phyloP scores from a whole-genome alignment of 2,329 filamentous ascomycete species.

The Berkeleyomyces rouxiae region DNA sequence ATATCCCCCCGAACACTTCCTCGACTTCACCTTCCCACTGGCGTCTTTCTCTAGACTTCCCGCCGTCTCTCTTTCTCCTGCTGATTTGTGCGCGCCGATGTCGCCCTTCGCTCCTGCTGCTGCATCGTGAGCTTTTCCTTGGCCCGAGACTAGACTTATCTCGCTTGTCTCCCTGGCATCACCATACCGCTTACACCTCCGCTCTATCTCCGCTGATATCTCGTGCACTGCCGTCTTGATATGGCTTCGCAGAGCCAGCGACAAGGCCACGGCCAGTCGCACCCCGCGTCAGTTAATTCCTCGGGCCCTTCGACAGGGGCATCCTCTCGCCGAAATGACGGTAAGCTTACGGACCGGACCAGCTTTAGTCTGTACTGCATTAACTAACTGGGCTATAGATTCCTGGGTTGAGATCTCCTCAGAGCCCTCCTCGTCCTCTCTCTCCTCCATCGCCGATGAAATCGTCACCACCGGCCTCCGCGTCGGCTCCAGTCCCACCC shows the following conservation, averaged over 20 bases:
- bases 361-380: too few species aligned
- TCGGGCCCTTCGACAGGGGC: neutral
- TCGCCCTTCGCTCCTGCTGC: neutral
- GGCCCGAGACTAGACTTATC: neutral
- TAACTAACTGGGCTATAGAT: slow-evolving; percentile 34
- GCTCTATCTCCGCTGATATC: too few species aligned
- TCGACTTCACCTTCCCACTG: neutral
- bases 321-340: neutral
- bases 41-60: neutral
- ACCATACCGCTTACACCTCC: too few species aligned
- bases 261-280: neutral
- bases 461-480: slow-evolving; percentile 79
- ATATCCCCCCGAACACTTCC: neutral
- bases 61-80: neutral
- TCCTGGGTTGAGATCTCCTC: slow-evolving; percentile 94
- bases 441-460: slow-evolving; percentile 73
- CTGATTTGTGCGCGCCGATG: neutral
- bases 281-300: neutral
- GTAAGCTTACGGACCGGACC: neutral
- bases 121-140: neutral
- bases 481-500: slow-evolving; percentile 40
- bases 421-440: slow-evolving; percentile 80
- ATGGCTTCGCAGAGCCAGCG: slow-evolving; percentile 1
- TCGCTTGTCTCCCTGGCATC: neutral
- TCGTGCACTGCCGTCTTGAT: neutral